Evolutionary conservation across 2,329 filamentous ascomycete genomes (phyloP).

Genomic region (Epicoccum sorghinum): DNA sequence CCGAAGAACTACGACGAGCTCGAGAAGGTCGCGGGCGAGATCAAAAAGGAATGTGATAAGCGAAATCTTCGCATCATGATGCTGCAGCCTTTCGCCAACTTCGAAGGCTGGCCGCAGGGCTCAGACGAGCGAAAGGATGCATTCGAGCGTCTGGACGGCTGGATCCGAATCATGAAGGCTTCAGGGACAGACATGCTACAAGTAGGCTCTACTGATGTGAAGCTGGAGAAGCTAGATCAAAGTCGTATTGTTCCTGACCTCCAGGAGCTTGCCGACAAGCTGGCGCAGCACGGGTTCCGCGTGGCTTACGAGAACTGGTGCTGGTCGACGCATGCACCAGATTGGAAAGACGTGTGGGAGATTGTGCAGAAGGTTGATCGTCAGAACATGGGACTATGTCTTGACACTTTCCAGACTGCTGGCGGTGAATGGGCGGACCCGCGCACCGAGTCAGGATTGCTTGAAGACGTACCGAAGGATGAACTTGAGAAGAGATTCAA

Average conservation of each 20-base stretch:
- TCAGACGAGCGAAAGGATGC: slow-evolving; percentile 66
- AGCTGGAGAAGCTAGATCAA: slow-evolving; percentile 59
- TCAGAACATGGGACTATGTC: slow-evolving; percentile 73
- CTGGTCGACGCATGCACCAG: slow-evolving; percentile 73
- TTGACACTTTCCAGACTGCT: slow-evolving; percentile 79
- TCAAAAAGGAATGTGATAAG: slow-evolving; percentile 61
- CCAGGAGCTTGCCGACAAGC: slow-evolving; percentile 59
- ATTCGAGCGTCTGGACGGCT: slow-evolving; percentile 67
- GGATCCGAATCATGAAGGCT: slow-evolving; percentile 74
- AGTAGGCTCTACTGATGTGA: slow-evolving; percentile 67
- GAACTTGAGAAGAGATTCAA: slow-evolving; percentile 60
- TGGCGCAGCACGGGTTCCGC: slow-evolving; percentile 62
- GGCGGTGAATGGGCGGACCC: slow-evolving; percentile 78
- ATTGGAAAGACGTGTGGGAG: slow-evolving; percentile 73
- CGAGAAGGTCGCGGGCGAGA: slow-evolving; percentile 59
- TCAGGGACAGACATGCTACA: slow-evolving; percentile 74
- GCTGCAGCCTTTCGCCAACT: slow-evolving; percentile 77
- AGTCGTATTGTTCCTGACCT: slow-evolving; percentile 66
- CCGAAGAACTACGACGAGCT: slow-evolving; percentile 67
- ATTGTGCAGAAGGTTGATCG: slow-evolving; percentile 68
- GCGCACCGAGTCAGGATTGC: slow-evolving; percentile 64
- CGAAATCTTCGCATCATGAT: slow-evolving; percentile 68
- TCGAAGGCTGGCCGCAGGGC: slow-evolving; percentile 72
- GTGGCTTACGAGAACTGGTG: slow-evolving; percentile 85
- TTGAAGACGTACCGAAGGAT: slow-evolving; percentile 56